Base-by-base conservation (phyloP, 176 grass and related monocot genomes). In the Phoenix dactylifera region DNA sequence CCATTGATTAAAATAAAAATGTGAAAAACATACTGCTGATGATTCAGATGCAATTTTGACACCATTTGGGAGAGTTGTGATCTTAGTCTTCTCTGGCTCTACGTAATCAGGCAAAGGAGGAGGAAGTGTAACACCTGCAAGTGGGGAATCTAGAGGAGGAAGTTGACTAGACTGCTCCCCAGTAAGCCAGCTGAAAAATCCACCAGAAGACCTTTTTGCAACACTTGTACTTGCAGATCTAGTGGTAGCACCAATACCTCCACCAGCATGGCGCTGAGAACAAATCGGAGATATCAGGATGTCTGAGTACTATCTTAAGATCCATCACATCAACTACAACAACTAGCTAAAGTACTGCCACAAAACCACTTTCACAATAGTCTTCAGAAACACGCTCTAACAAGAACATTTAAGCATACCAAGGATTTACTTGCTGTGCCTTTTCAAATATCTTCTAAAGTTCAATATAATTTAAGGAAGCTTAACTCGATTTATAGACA, bases 21-120 rank as follows among this genome's bases (percentile, higher is more conserved):
- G 12, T 56, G 54, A 20, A 57, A 74, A 24, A 16, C 75, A 71
- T 89, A 84, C 80, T 25, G 48, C 48, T 23, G 77, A 84, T 17
- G 77, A 74, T 51, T 84, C 80, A 0, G 80, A 89, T 61, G 85
- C 85, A 63, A 89, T 80, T 56, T 80, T 89, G 69, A 84, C 54
- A 18, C 85, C 85, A 80, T 84, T 89, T 74, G 86, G 77, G 74
- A 89, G 86, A 49, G 80, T 89, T 18, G 80, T 89, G 51, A 89
- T 71, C 49, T 80, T 77, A 59, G 80, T 89, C 69, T 80, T 84
- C 28, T 69, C 51, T 59, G 54, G 86, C 52, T 77, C 80, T 59
- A 84, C 69, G 63, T 77, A 81, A 59, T 89, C 81, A 28, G 86
- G 86, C 35, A 84, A 26, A 29, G 77, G 81, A 56, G 72, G 66